These are phyloP conservation scores for Saturnispora mendoncae DNA, from an alignment of 805 yeast genomes.

Conservation along the genomic window DNA sequence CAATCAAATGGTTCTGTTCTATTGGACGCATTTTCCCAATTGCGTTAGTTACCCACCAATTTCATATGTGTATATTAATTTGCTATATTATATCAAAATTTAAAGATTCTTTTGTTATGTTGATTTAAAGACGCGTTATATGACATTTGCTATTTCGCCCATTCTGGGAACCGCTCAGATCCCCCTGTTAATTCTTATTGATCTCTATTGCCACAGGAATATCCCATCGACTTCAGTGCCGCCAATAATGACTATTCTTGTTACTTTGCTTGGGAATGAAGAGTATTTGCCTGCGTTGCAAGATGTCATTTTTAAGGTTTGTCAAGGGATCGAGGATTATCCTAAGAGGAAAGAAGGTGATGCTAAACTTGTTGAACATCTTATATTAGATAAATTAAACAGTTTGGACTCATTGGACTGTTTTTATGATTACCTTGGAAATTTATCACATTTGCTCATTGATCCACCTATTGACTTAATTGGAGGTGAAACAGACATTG, in stretches of 20 bases:
- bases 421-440: slow-evolving; percentile 33
- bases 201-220: slow-evolving; percentile 35
- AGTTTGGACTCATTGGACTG: slow-evolving; percentile 39
- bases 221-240: slow-evolving; percentile 33
- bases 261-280: slow-evolving; percentile 32
- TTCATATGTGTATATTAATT: slow-evolving; percentile 2
- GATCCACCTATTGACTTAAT: slow-evolving; percentile 18
- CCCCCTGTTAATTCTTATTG: slow-evolving; percentile 39
- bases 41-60: slow-evolving; percentile 35
- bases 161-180: slow-evolving; percentile 47
- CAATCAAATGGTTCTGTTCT: slow-evolving; percentile 54
- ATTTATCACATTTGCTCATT: slow-evolving; percentile 27
- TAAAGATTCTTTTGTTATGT: not conserved
- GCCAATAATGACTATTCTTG: slow-evolving; percentile 35
- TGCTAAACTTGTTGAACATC: not conserved
- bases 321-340: slow-evolving; percentile 23
- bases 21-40: slow-evolving; percentile 65
- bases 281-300: slow-evolving; percentile 19
- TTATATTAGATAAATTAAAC: slow-evolving; percentile 32
- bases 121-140: slow-evolving; percentile 1
- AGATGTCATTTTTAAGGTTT: slow-evolving; percentile 15
- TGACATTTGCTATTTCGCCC: slow-evolving; percentile 27
- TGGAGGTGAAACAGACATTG: slow-evolving; percentile 12
- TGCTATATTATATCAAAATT: not conserved
- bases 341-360: slow-evolving; percentile 14